These are phyloP conservation scores for Hibiscus trionum DNA, from an alignment of 345 rosid species.

Conservation along the genomic window DNA sequence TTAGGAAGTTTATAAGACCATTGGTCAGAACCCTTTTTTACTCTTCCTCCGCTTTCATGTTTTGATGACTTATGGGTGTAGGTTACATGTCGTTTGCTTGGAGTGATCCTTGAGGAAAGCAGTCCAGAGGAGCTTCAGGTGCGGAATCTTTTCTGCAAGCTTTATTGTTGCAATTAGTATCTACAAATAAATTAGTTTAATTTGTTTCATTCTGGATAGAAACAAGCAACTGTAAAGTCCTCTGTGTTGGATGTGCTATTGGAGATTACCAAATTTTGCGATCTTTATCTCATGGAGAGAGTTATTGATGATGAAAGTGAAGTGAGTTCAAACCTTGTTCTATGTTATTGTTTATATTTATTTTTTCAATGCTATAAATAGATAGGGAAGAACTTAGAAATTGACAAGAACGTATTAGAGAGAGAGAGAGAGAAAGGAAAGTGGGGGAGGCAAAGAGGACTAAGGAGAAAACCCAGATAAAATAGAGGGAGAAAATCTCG, in stretches of 20 bases:
- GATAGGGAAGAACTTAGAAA: background rate
- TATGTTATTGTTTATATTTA: background rate
- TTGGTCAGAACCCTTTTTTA: background rate
- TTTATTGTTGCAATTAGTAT: constrained; percentile 6
- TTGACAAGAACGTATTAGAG: background rate
- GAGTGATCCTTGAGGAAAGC: constrained; percentile 11
- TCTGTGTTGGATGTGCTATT: constrained; percentile 87
- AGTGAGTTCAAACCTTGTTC: constrained; percentile 35
- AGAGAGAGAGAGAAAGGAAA: background rate
- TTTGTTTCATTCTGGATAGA: constrained; percentile 35
- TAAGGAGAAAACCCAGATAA: background rate
- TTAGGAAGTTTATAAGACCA: background rate
- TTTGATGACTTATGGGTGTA: constrained; percentile 14
- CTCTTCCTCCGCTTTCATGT: background rate
- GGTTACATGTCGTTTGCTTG: constrained; percentile 81
- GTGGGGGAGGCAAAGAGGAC: background rate
- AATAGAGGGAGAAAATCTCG: background rate
- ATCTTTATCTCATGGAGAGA: constrained; percentile 98
- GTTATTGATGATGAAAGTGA: constrained; percentile 88
- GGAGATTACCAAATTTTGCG: constrained; percentile 87
- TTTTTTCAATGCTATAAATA: background rate
- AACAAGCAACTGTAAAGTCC: constrained; percentile 79
- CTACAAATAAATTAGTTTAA: constrained; percentile 3
- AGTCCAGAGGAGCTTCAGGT: constrained; percentile 10
- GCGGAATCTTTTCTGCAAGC: background rate